phyloP scores from a whole-genome alignment of 768 basidiomycete genomes.

The Boletus subcaerulescens region DNA sequence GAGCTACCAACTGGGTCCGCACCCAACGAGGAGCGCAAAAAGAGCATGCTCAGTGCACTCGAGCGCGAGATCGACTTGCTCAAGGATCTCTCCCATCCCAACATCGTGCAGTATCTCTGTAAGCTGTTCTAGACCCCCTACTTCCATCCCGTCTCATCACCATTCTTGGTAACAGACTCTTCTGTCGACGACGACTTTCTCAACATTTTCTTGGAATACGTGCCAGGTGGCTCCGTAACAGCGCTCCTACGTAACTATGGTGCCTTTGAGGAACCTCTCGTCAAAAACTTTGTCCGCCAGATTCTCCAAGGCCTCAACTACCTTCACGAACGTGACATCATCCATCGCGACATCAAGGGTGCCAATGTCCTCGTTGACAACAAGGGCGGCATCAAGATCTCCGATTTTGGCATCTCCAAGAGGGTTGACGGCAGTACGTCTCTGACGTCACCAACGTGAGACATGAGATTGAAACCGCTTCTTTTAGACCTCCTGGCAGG shows the following conservation, averaged over 20 bases:
- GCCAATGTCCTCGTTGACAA: constrained; percentile 98
- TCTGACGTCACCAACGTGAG: constrained; percentile 21
- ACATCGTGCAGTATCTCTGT: constrained; percentile 99
- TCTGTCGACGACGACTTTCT: constrained; percentile 87
- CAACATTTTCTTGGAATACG: constrained; percentile 97
- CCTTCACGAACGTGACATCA: constrained; percentile 89
- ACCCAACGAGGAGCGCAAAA: constrained; percentile 89
- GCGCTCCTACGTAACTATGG: constrained; percentile 88
- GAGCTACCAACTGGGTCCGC: constrained; percentile 82
- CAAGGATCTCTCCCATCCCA: constrained; percentile 88
- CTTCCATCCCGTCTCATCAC: background rate
- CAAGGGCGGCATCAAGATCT: constrained; percentile 96
- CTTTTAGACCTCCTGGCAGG: constrained; percentile 45
- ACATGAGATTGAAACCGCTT: constrained; percentile 25
- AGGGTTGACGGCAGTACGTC: constrained; percentile 93
- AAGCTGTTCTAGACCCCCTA: constrained; percentile 28
- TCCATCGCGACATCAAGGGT: constrained; percentile 98
- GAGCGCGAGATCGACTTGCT: constrained; percentile 94
- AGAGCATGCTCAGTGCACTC: constrained; percentile 86
- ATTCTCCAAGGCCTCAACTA: constrained; percentile 88
- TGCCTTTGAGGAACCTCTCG: constrained; percentile 89
- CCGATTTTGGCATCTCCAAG: constrained; percentile 96
- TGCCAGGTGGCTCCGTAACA: constrained; percentile 92
- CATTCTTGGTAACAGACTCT: constrained; percentile 60
- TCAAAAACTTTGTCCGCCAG: constrained; percentile 90